These are phyloP conservation scores for Pythium volutum DNA, from an alignment of 352 stramenopile species.

Conservation along the genomic window DNA sequence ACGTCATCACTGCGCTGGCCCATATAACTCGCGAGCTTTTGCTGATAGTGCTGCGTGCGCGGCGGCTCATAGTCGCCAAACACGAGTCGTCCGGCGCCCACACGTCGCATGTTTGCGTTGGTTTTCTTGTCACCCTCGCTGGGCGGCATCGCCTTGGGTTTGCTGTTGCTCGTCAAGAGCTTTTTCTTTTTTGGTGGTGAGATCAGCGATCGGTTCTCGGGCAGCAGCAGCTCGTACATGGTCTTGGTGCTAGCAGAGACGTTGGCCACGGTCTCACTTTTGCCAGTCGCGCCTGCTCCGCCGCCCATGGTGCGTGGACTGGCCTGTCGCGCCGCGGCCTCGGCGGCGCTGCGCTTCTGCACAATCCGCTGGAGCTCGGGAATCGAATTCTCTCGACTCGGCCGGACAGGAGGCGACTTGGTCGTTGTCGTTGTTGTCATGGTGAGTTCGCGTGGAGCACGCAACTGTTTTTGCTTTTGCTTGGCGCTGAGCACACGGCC, in stretches of 20 bases:
- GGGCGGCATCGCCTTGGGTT: too few relatives aligned
- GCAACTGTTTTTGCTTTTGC: constrained; percentile 1
- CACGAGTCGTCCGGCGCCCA: constrained; percentile 54
- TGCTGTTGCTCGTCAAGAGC: constrained; percentile 10
- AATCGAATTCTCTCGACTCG: constrained; percentile 29
- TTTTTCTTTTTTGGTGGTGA: constrained; percentile 9
- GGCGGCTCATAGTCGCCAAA: constrained; percentile 73
- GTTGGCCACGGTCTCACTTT: background rate
- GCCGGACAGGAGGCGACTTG: constrained; percentile 17
- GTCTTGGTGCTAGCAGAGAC: background rate
- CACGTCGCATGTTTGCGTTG: constrained; percentile 23
- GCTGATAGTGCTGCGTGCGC: constrained; percentile 62
- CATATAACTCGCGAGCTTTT: constrained; percentile 80
- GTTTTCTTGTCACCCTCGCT: constrained; percentile 4
- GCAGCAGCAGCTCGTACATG: constrained; percentile 25
- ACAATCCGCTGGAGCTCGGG: constrained; percentile 67
- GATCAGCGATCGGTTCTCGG: constrained; percentile 6
- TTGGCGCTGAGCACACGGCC: constrained; percentile 39
- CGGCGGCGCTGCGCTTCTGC: constrained; percentile 37
- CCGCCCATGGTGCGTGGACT: constrained; percentile 7
- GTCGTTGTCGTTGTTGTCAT: constrained; percentile 14
- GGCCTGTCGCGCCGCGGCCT: constrained; percentile 5
- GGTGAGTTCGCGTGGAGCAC: constrained; percentile 9
- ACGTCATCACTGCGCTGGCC: constrained; percentile 54
- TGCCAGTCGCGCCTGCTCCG: too few relatives aligned